Conservation (phyloP, 805 yeast genomes). For the Metschnikowia vanudenii region DNA sequence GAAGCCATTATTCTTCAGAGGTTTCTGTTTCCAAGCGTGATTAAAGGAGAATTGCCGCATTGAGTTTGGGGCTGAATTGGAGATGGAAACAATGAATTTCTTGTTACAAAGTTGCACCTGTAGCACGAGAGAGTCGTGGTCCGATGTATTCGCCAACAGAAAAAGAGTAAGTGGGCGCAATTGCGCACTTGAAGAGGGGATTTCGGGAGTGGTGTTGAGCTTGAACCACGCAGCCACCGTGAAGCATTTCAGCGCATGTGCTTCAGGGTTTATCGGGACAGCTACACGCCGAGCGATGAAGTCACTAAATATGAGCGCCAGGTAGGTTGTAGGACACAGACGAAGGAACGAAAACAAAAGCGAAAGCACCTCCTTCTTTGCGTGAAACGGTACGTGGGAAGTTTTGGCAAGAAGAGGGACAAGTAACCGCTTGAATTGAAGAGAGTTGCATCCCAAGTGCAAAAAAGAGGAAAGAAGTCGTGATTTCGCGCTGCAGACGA, state of each 20-base stretch:
- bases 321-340: conserved; percentile 28
- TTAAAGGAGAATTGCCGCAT: conserved; percentile 35
- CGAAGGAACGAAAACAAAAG: conserved; percentile 24
- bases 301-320: conserved; percentile 28
- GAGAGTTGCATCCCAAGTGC: conserved; percentile 36
- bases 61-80: conserved; percentile 24
- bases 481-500: conserved; percentile 11
- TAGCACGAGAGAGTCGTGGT: conserved; percentile 23
- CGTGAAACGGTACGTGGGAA: conserved; percentile 2
- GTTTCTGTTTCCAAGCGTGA: conserved; percentile 23
- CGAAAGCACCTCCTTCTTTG: conserved; percentile 22
- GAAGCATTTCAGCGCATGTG: conserved; percentile 24
- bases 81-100: conserved; percentile 30
- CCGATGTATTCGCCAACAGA: conserved; percentile 28
- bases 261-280: conserved; percentile 17
- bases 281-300: conserved; percentile 12
- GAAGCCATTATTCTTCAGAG: conserved; percentile 22
- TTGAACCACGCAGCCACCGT: conserved; percentile 44
- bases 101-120: conserved; percentile 29
- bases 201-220: conserved; percentile 20
- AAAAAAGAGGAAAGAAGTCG: conserved; percentile 27
- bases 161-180: conserved; percentile 21
- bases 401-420: conserved; percentile 18
- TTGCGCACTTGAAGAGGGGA: conserved; percentile 12
- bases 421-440: conserved; percentile 21